These are phyloP conservation scores for Amanita rimosa DNA, from an alignment of 768 basidiomycete genomes.

Conservation along the genomic window DNA sequence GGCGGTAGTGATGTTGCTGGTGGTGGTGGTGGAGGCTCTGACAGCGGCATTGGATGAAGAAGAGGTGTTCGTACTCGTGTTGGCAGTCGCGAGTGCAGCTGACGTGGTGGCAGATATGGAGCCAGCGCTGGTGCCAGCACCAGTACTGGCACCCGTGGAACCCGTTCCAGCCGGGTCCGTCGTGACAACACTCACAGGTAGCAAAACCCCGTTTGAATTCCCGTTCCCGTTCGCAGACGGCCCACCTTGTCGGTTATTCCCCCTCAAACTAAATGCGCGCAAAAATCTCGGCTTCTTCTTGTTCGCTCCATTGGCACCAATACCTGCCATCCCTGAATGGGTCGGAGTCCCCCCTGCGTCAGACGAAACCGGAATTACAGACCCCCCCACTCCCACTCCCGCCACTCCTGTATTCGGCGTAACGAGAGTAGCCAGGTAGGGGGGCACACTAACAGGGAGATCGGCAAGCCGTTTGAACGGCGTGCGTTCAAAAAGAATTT, in stretches of 20 bases:
- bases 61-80: background rate
- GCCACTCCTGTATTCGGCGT: conserved; percentile 10
- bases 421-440: conserved; percentile 14
- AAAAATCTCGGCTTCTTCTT: conserved; percentile 29
- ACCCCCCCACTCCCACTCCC: no score
- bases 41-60: background rate
- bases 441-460: conserved; percentile 23
- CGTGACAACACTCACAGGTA: background rate
- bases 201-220: conserved; percentile 3
- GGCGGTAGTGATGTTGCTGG: background rate
- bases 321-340: background rate
- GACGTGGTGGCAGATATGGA: no score
- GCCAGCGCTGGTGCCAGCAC: background rate
- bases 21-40: background rate
- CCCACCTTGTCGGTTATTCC: background rate
- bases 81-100: no score
- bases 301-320: conserved; percentile 13
- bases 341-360: background rate
- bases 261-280: conserved; percentile 27
- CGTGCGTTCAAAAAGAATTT: conserved; percentile 44
- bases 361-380: background rate
- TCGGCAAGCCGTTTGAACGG: conserved; percentile 47
- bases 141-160: no score
- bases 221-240: conserved; percentile 7
- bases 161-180: no score